phyloP scores from a whole-genome alignment of 352 stramenopile species.

The Chrysophaeum taylorii region DNA sequence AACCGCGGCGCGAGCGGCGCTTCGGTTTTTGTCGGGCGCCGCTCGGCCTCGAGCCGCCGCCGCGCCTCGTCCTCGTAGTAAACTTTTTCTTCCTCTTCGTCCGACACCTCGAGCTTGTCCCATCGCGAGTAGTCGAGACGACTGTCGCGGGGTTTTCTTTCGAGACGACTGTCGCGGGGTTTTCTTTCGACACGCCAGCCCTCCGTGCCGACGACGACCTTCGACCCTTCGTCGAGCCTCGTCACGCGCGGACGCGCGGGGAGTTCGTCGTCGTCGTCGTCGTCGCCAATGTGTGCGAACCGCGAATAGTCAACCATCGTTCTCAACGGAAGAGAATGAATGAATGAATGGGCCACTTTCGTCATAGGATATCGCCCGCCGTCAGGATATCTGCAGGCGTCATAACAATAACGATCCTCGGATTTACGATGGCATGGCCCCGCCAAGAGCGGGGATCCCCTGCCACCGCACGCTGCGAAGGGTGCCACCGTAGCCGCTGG shows the following conservation, averaged over 20 bases:
- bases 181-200: not conserved
- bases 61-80: slow-evolving; percentile 1
- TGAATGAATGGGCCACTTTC: too few species aligned
- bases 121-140: not conserved
- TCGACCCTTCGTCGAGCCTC: not conserved
- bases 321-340: too few species aligned
- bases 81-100: not conserved
- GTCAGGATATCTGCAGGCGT: too few species aligned
- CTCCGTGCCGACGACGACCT: not conserved
- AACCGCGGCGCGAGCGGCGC: not conserved
- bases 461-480: too few species aligned
- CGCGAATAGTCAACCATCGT: not conserved
- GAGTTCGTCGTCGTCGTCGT: not conserved
- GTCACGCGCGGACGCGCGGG: not conserved
- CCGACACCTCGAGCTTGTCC: not conserved
- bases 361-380: too few species aligned
- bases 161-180: not conserved
- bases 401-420: too few species aligned
- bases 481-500: too few species aligned
- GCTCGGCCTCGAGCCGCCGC: not conserved
- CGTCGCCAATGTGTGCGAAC: not conserved
- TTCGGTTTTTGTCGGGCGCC: not conserved
- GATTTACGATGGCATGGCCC: too few species aligned
- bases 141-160: not conserved
- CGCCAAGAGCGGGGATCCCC: too few species aligned